These are phyloP conservation scores for Entonaema liquescens DNA, from an alignment of 495 filamentous ascomycete species.

Conservation along the genomic window DNA sequence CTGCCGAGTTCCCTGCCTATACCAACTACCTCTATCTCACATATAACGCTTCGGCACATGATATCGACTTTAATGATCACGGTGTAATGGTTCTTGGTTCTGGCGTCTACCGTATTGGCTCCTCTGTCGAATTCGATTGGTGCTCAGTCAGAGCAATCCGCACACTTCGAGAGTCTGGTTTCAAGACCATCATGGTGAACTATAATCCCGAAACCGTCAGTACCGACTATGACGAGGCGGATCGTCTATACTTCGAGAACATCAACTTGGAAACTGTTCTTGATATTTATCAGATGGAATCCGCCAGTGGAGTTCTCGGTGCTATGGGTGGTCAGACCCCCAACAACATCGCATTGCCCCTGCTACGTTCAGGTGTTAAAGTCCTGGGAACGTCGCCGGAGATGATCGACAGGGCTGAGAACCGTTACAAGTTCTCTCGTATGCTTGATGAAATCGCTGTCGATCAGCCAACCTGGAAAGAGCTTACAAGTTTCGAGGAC, in stretches of 20 bases:
- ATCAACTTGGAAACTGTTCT: slow-evolving; percentile 94
- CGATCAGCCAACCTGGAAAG: slow-evolving; percentile 98
- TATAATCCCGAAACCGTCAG: slow-evolving; percentile 94
- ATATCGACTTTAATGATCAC: slow-evolving; percentile 84
- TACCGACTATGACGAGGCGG: slow-evolving; percentile 97
- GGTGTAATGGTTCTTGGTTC: slow-evolving; percentile 97
- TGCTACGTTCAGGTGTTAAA: slow-evolving; percentile 88
- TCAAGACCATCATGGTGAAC: slow-evolving; percentile 99
- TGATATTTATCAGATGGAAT: slow-evolving; percentile 93
- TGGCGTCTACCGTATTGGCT: slow-evolving; percentile 97
- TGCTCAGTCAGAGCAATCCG: slow-evolving; percentile 97
- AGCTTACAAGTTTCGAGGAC: slow-evolving; percentile 88
- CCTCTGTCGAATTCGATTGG: slow-evolving; percentile 99
- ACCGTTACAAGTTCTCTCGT: slow-evolving; percentile 97
- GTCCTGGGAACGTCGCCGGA: slow-evolving; percentile 95
- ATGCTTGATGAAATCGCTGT: slow-evolving; percentile 96
- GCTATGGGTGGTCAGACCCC: slow-evolving; percentile 98
- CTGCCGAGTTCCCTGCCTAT: slow-evolving; percentile 92
- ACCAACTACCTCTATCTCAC: slow-evolving; percentile 98
- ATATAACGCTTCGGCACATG: slow-evolving; percentile 90
- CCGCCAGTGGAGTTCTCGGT: slow-evolving; percentile 88
- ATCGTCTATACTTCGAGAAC: slow-evolving; percentile 96
- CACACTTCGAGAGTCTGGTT: slow-evolving; percentile 84
- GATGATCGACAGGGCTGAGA: slow-evolving; percentile 98
- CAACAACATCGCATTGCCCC: slow-evolving; percentile 94